Evolutionary conservation across 2,329 filamentous ascomycete species (phyloP).

Genomic region (Harringtonia aguacate): DNA sequence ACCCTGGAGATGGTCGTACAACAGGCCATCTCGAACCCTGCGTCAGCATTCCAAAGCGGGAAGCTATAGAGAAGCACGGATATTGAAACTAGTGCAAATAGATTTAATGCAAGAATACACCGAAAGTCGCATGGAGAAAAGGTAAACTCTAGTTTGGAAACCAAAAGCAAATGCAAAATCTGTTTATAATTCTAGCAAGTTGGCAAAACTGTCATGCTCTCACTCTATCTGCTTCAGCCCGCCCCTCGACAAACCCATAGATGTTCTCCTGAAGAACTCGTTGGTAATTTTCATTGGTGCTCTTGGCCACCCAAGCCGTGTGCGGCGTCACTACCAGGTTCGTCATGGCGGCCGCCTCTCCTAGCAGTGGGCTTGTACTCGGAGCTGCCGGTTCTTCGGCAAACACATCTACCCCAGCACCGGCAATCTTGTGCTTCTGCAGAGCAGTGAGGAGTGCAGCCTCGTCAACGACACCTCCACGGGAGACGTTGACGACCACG

Average conservation of each 20-base stretch:
- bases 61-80: constrained; percentile 2
- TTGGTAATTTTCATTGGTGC: constrained; percentile 9
- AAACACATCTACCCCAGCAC: constrained; percentile 23
- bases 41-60: constrained; percentile 8
- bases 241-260: constrained; percentile 4
- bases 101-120: background rate
- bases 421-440: constrained; percentile 17
- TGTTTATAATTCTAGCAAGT: background rate
- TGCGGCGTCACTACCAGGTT: constrained; percentile 13
- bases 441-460: constrained; percentile 21
- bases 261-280: constrained; percentile 9
- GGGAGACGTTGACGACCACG: constrained; percentile 21
- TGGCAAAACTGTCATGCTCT: background rate
- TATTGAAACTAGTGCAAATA: no score
- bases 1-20: constrained; percentile 8
- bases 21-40: background rate
- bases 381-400: constrained; percentile 20
- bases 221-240: constrained; percentile 1
- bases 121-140: background rate
- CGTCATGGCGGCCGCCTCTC: background rate
- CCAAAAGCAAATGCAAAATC: no score
- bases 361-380: constrained; percentile 8
- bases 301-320: constrained; percentile 10
- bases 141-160: background rate
- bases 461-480: constrained; percentile 23